These are phyloP conservation scores for Thuja plicata DNA, from an alignment of 83 land plant genomes.

Conservation along the genomic window DNA sequence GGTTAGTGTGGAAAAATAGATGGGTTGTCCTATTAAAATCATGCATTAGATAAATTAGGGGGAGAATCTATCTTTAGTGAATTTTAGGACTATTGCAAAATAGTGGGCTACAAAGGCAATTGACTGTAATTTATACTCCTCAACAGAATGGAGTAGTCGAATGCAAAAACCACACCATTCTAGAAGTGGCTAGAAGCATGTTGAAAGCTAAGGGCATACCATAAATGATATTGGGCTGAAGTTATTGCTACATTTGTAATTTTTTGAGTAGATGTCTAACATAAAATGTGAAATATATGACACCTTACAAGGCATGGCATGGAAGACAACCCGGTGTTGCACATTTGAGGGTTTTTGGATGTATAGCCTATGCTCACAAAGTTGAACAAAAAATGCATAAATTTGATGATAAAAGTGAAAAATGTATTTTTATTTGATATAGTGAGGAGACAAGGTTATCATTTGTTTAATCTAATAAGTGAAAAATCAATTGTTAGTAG, in stretches of 20 bases:
- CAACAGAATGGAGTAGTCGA: not conserved
- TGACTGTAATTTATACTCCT: not conserved
- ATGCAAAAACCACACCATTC: not conserved
- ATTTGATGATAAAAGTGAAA: too few species aligned
- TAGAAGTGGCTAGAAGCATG: not conserved
- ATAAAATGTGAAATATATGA: not conserved
- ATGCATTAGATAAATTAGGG: too few species aligned
- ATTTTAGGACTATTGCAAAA: too few species aligned
- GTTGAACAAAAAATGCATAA: too few species aligned
- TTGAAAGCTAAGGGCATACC: not conserved
- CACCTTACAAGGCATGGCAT: too few species aligned
- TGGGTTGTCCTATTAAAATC: too few species aligned
- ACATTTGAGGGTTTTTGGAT: too few species aligned
- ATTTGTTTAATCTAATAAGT: not conserved
- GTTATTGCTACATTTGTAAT: not conserved
- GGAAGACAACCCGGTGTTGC: too few species aligned
- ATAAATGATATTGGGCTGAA: not conserved
- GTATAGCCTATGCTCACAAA: too few species aligned
- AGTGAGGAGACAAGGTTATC: not conserved
- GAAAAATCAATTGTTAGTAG: not conserved
- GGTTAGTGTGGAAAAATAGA: too few species aligned
- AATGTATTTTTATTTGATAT: not conserved
- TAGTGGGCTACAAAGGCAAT: too few species aligned
- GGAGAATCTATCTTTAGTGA: too few species aligned
- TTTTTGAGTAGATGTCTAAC: not conserved